phyloP scores from a whole-genome alignment of 2,329 filamentous ascomycete genomes.

The Cercospora canescens region DNA sequence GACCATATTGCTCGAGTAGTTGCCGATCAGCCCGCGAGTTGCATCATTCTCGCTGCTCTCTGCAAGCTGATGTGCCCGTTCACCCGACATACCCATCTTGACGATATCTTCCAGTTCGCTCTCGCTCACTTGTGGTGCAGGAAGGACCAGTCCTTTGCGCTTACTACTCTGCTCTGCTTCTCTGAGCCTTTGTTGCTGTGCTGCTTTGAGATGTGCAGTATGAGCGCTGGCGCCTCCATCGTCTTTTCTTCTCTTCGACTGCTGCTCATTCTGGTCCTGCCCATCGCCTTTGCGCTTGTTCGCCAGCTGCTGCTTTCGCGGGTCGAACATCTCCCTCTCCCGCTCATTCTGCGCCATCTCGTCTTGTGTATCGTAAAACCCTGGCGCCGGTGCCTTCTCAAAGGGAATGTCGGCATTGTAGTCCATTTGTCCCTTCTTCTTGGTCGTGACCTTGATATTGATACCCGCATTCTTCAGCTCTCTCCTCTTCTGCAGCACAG shows the following conservation, averaged over 20 bases:
- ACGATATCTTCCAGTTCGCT: slow-evolving; percentile 94
- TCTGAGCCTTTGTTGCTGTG: slow-evolving; percentile 88
- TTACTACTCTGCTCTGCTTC: slow-evolving; percentile 98
- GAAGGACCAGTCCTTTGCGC: slow-evolving; percentile 76
- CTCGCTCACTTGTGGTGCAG: slow-evolving; percentile 88
- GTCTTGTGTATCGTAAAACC: slow-evolving; percentile 91
- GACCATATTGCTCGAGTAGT: slow-evolving; percentile 75
- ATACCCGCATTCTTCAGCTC: slow-evolving; percentile 98
- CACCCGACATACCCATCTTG: slow-evolving; percentile 95
- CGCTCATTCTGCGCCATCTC: slow-evolving; percentile 80
- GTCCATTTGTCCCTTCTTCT: slow-evolving; percentile 97
- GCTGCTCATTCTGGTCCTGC: slow-evolving; percentile 71
- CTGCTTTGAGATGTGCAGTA: slow-evolving; percentile 87
- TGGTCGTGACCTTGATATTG: slow-evolving; percentile 91
- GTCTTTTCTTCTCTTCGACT: slow-evolving; percentile 81
- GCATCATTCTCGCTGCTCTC: slow-evolving; percentile 79
- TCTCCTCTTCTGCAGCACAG: slow-evolving; percentile 88
- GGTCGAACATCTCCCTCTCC: slow-evolving; percentile 83
- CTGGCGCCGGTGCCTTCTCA: slow-evolving; percentile 82
- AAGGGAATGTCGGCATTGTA: slow-evolving; percentile 99
- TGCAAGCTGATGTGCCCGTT: slow-evolving; percentile 75
- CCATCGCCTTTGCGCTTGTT: slow-evolving; percentile 92
- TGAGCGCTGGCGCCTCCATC: slow-evolving; percentile 73
- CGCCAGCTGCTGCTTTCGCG: slow-evolving; percentile 83
- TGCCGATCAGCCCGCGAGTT: slow-evolving; percentile 81